These are phyloP conservation scores for Ophiorrhiza pumila DNA, from an alignment of 257 asterid species.

Conservation along the genomic window DNA sequence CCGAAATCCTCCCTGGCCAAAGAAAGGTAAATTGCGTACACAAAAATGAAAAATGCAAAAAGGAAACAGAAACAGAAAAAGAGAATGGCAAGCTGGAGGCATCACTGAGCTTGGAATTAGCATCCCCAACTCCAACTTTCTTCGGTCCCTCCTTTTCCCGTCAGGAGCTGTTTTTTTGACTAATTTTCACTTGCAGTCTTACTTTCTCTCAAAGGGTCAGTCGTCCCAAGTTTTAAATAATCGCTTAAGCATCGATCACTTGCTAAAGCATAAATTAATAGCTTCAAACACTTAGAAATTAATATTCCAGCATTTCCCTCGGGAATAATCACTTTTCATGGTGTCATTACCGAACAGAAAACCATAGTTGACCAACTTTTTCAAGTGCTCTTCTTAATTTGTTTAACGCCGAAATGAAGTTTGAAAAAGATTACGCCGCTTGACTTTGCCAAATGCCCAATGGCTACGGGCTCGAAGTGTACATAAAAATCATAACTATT, in stretches of 20 bases:
- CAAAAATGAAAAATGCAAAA: too few species aligned
- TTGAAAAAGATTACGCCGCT: constrained; percentile 24
- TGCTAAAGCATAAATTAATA: constrained; percentile 6
- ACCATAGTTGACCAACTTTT: background rate
- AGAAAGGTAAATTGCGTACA: too few species aligned
- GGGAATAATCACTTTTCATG: constrained; percentile 4
- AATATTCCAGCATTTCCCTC: background rate
- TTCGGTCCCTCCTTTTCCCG: constrained; percentile 3
- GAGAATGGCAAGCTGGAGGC: too few species aligned
- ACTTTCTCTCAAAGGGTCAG: constrained; percentile 1
- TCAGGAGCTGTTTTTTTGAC: constrained; percentile 3
- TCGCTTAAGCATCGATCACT: background rate
- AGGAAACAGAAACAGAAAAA: too few species aligned
- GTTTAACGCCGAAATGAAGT: constrained; percentile 28
- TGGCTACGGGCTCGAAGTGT: constrained; percentile 33
- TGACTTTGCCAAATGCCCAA: constrained; percentile 12
- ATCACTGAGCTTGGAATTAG: too few species aligned
- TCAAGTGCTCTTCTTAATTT: background rate
- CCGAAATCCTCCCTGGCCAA: too few species aligned
- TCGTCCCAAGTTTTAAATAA: background rate
- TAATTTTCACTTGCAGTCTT: background rate
- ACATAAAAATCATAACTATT: background rate
- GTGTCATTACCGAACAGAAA: background rate
- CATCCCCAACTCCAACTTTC: too few species aligned
- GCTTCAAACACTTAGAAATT: background rate